Evolutionary conservation across 148 eudicot genomes (phyloP).

Genomic region (Selenicereus undatus): DNA sequence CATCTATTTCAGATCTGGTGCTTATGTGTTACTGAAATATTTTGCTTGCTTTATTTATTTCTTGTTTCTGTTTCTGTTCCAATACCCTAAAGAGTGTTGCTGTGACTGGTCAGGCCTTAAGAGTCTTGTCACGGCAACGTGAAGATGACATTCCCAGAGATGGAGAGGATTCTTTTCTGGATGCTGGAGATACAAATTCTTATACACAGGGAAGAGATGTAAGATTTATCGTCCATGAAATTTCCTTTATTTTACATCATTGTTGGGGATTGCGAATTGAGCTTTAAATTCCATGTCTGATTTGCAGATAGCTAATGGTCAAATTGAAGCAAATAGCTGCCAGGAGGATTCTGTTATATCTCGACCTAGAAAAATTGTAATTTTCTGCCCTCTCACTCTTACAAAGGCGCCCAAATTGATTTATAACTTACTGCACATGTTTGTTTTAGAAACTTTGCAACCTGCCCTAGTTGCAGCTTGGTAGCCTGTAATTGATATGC

Average conservation of each 20-base stretch:
- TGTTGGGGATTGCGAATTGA: background rate
- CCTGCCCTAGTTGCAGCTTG: background rate
- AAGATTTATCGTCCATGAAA: constrained; percentile 23
- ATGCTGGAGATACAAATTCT: constrained; percentile 24
- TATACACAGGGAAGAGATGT: constrained; percentile 47
- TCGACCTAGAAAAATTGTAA: constrained; percentile 51
- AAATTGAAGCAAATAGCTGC: constrained; percentile 25
- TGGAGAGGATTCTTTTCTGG: constrained; percentile 29
- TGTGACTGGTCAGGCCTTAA: constrained; percentile 53
- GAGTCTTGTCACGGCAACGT: constrained; percentile 40
- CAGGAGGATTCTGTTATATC: constrained; percentile 38
- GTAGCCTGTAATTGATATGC: background rate
- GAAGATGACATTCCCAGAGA: constrained; percentile 30
- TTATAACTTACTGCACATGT: background rate
- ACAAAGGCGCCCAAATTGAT: background rate
- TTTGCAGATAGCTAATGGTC: constrained; percentile 26
- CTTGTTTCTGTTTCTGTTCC: background rate
- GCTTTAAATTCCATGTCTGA: constrained; percentile 23
- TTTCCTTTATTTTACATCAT: background rate
- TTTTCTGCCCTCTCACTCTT: background rate
- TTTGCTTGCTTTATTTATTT: background rate
- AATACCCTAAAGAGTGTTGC: constrained; percentile 24
- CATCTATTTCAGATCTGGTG: constrained; percentile 83
- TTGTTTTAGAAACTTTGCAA: background rate
- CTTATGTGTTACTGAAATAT: constrained; percentile 31